These are phyloP conservation scores for Backusella tarrabulga DNA, from an alignment of 192 early-diverging fungal species.

Conservation along the genomic window DNA sequence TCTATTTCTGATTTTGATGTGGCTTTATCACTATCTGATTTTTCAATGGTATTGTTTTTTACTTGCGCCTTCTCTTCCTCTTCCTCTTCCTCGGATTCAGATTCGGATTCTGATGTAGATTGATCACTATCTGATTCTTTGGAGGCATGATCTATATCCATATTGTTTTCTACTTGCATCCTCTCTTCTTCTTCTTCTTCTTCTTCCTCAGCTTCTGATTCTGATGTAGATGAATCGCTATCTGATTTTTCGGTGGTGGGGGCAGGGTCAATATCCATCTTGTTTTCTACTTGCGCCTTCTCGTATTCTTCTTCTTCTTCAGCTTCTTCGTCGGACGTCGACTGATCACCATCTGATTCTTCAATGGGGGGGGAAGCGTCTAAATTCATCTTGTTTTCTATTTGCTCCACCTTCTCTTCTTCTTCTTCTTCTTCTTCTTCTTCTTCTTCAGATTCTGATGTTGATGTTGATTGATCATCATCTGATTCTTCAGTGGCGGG, in stretches of 20 bases:
- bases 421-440: not conserved
- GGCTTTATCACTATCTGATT: not conserved
- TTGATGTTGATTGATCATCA: not conserved
- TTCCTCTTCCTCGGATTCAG: not conserved
- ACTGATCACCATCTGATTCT: not conserved
- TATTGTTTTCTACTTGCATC: not conserved
- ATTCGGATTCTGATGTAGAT: not conserved
- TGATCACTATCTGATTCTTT: not conserved
- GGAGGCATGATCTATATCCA: not conserved
- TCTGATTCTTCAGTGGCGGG: not conserved
- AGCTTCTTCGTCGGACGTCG: not conserved
- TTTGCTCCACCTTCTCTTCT: no score
- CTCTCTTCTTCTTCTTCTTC: not conserved
- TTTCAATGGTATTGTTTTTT: not conserved
- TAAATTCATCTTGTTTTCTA: no score
- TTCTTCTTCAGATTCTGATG: not conserved
- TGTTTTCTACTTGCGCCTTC: not conserved
- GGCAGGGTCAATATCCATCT: not conserved
- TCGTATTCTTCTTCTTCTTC: not conserved
- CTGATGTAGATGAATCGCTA: not conserved
- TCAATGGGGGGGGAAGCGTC: no score
- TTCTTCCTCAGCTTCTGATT: not conserved
- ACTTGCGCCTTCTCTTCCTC: not conserved
- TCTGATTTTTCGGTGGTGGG: not conserved
- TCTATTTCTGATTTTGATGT: not conserved